phyloP scores from a whole-genome alignment of 2,329 filamentous ascomycete species.

The Penicillium sp. region DNA sequence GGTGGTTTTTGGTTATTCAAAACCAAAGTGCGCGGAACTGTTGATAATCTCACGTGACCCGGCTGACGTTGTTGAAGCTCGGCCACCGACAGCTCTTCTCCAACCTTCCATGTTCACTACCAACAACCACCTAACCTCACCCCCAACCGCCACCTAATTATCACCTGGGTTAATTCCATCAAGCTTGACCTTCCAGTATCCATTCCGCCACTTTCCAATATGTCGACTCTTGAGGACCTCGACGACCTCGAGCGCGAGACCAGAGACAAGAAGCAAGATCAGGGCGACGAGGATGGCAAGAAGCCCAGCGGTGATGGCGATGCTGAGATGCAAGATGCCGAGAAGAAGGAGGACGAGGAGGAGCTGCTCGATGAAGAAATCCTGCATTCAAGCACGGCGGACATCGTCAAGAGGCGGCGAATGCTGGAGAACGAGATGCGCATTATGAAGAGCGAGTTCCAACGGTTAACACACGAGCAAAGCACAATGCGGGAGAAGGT shows the following conservation, averaged over 20 bases:
- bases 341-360: conserved; percentile 71
- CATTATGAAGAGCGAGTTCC: conserved; percentile 98
- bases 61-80: conserved; percentile 49
- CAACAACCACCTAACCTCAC: conserved; percentile 21
- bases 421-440: conserved; percentile 96
- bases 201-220: conserved; percentile 45
- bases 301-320: conserved; percentile 70
- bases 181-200: conserved; percentile 20
- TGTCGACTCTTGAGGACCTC: conserved; percentile 92
- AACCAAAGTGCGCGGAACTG: background rate
- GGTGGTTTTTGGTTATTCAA: background rate
- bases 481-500: conserved; percentile 97
- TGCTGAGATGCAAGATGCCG: conserved; percentile 88
- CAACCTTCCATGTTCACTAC: conserved; percentile 30
- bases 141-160: conserved; percentile 15
- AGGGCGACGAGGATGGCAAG: conserved; percentile 63
- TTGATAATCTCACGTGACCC: conserved; percentile 38
- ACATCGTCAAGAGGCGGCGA: conserved; percentile 88
- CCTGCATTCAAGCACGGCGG: conserved; percentile 87
- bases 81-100: conserved; percentile 34
- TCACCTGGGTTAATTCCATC: conserved; percentile 9
- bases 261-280: conserved; percentile 72
- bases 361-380: conserved; percentile 93
- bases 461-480: conserved; percentile 93
- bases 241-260: conserved; percentile 84